These are phyloP conservation scores for Sarocladiaceae sp. DNA, from an alignment of 2,329 filamentous ascomycete species.

Conservation along the genomic window DNA sequence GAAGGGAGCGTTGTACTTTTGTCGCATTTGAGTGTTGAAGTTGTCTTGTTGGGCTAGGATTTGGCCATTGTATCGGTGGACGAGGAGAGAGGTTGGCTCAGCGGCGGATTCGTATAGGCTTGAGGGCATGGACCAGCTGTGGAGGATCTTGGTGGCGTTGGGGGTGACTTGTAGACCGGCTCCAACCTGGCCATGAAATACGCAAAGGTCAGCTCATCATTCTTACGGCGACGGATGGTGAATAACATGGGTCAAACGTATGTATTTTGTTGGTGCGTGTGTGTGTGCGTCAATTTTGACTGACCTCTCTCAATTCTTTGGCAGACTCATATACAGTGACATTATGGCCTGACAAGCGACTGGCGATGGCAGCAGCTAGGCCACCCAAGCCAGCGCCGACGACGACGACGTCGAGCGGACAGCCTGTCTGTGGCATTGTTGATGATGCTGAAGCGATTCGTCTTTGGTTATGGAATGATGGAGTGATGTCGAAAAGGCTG, in stretches of 20 bases:
- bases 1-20: slow-evolving; percentile 54
- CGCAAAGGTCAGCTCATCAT: too few relatives aligned
- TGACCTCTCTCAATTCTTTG: slow-evolving; percentile 19
- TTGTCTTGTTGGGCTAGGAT: slow-evolving; percentile 44
- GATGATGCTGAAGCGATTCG: too few relatives aligned
- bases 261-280: too few relatives aligned
- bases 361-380: slow-evolving; percentile 13
- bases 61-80: slow-evolving; percentile 49
- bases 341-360: slow-evolving; percentile 18
- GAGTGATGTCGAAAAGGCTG: too few relatives aligned
- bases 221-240: too few relatives aligned
- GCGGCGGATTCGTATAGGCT: slow-evolving; percentile 32
- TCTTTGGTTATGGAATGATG: too few relatives aligned
- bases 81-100: slow-evolving; percentile 42
- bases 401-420: slow-evolving; percentile 2
- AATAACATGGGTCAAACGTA: too few relatives aligned
- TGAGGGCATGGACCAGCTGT: slow-evolving; percentile 44
- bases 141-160: slow-evolving; percentile 44
- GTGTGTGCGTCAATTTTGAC: too few relatives aligned
- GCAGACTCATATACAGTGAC: slow-evolving; percentile 21
- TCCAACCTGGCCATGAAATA: slow-evolving; percentile 40
- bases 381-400: slow-evolving; percentile 9
- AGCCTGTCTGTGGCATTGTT: not conserved
- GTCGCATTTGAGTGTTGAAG: slow-evolving; percentile 49
- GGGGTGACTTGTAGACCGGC: slow-evolving; percentile 51